Conservation (phyloP, 306 rosid genomes). For the Castanea mollissima region DNA sequence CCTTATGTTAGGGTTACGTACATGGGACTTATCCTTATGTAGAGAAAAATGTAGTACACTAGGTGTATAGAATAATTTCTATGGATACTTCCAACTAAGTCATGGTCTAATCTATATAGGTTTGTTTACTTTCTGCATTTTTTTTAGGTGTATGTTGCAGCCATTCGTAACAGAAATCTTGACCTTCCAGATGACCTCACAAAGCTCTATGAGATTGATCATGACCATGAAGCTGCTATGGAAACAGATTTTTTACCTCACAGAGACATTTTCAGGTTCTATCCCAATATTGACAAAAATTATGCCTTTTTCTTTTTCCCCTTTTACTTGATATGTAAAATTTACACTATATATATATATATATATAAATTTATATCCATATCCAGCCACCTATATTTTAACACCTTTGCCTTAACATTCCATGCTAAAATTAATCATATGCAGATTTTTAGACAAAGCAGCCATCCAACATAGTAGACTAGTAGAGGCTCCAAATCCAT, state of each 20-base stretch:
- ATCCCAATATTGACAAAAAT: background rate
- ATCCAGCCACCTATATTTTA: background rate
- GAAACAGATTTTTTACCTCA: constrained; percentile 77
- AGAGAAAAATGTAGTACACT: too few relatives aligned
- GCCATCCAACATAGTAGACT: constrained; percentile 46
- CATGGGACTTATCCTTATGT: too few relatives aligned
- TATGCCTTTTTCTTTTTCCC: too few relatives aligned
- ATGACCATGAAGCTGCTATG: constrained; percentile 56
- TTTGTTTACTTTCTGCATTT: background rate
- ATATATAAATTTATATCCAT: too few relatives aligned
- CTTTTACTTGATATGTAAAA: background rate
- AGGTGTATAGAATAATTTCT: too few relatives aligned
- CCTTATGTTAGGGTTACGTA: too few relatives aligned
- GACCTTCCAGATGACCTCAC: constrained; percentile 61
- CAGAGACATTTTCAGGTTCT: constrained; percentile 55
- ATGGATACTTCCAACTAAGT: background rate
- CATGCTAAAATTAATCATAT: background rate
- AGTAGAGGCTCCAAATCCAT: constrained; percentile 41
- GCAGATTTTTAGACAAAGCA: constrained; percentile 90
- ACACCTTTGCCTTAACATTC: background rate
- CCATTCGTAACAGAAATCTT: constrained; percentile 71
- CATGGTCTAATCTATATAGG: background rate
- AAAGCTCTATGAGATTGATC: constrained; percentile 64
- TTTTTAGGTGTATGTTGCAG: constrained; percentile 76
- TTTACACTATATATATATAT: background rate